These are phyloP conservation scores for Chaetomiaceae sp. DNA, from an alignment of 2,329 filamentous ascomycete genomes.

Conservation along the genomic window DNA sequence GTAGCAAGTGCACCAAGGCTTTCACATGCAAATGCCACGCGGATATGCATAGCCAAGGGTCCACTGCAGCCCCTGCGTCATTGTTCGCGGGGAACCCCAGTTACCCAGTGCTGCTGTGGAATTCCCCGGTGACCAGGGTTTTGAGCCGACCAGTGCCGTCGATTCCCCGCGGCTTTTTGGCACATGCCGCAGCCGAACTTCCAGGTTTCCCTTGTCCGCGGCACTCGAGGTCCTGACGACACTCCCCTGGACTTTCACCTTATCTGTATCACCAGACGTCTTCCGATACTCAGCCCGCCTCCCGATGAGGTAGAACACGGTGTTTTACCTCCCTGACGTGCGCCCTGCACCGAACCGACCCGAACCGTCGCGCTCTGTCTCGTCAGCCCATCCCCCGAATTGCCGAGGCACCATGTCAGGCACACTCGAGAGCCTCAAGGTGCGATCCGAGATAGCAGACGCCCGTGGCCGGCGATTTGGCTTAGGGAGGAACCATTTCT, in stretches of 20 bases:
- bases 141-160: slow-evolving; percentile 18
- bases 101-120: too few species aligned
- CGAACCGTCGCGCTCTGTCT: neutral
- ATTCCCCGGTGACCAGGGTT: slow-evolving; percentile 2
- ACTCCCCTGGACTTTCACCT: neutral
- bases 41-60: too few species aligned
- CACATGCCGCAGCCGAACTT: slow-evolving; percentile 2
- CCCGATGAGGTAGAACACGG: slow-evolving; percentile 12
- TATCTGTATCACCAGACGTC: neutral
- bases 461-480: neutral
- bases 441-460: neutral
- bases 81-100: too few species aligned
- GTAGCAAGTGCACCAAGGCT: too few species aligned
- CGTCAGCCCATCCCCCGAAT: slow-evolving; percentile 2
- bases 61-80: too few species aligned
- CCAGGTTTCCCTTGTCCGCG: neutral
- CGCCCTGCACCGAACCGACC: slow-evolving; percentile 9
- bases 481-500: neutral
- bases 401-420: slow-evolving; percentile 22
- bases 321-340: neutral
- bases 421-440: slow-evolving; percentile 17
- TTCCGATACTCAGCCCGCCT: neutral
- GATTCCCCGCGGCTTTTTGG: slow-evolving; percentile 9
- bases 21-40: too few species aligned
- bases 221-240: neutral